These are phyloP conservation scores for Annulohypoxylon truncatum DNA, from an alignment of 2,329 filamentous ascomycete genomes.

Conservation along the genomic window DNA sequence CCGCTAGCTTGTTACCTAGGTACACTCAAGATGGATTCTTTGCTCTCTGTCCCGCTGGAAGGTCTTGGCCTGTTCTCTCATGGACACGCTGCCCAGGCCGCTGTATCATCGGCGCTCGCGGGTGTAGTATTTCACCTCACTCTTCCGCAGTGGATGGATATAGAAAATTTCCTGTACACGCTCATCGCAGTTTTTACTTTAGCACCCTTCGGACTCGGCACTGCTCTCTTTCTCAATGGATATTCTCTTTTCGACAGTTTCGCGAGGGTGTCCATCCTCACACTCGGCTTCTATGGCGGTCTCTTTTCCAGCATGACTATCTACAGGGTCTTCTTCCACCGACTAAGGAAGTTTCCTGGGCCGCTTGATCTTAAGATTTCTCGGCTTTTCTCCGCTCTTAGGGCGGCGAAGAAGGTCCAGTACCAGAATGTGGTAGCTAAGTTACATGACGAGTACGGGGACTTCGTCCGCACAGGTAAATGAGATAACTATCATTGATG, in stretches of 20 bases:
- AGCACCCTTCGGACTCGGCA: not conserved
- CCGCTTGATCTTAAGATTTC: conserved; percentile 55
- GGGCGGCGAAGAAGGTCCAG: conserved; percentile 64
- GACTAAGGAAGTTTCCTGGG: conserved; percentile 56
- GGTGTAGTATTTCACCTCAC: conserved; percentile 27
- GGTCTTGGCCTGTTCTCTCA: conserved; percentile 7
- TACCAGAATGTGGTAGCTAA: conserved; percentile 62
- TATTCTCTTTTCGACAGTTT: conserved; percentile 2
- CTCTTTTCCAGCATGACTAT: conserved; percentile 50
- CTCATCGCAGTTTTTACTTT: not conserved
- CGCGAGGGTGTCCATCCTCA: conserved; percentile 2
- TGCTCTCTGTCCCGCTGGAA: not conserved
- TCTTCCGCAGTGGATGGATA: conserved; percentile 1
- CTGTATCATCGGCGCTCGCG: conserved; percentile 5
- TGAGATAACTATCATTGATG: not conserved
- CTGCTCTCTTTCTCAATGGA: not conserved
- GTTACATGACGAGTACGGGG: conserved; percentile 66
- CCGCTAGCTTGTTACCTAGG: not conserved
- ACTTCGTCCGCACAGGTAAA: conserved; percentile 45
- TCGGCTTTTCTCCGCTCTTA: conserved; percentile 58
- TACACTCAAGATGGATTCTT: conserved; percentile 9
- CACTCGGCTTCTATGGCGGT: conserved; percentile 17
- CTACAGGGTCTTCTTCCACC: conserved; percentile 55
- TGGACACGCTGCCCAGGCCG: not conserved
- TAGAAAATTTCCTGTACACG: conserved; percentile 25